Conservation (phyloP, 208 protist genomes). For the Leishmania lainsoni region DNA sequence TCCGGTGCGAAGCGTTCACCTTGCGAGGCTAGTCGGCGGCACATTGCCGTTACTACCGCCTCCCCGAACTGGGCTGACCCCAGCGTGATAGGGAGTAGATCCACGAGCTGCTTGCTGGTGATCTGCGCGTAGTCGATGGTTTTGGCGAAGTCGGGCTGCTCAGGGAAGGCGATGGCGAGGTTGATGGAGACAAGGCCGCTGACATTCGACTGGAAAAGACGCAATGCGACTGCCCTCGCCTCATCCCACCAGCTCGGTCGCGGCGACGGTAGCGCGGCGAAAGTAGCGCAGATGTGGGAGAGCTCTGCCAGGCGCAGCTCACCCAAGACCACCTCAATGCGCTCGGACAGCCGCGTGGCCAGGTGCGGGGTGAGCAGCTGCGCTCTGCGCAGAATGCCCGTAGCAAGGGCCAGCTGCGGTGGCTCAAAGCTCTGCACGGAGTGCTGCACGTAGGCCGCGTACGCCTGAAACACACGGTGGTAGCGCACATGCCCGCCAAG, state of each 20-base stretch:
- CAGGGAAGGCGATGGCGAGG: conserved; percentile 76
- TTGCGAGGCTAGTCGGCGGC: conserved; percentile 40
- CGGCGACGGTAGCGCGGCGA: conserved; percentile 47
- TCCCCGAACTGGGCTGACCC: conserved; percentile 35
- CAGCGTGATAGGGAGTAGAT: conserved; percentile 56
- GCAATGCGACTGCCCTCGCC: conserved; percentile 67
- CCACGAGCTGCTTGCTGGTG: conserved; percentile 67
- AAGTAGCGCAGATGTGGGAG: conserved; percentile 83
- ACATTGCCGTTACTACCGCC: conserved; percentile 46
- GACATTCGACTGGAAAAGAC: conserved; percentile 37
- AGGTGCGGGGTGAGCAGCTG: conserved; percentile 66
- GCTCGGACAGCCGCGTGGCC: conserved; percentile 46
- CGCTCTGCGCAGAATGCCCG: conserved; percentile 79
- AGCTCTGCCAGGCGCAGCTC: conserved; percentile 82
- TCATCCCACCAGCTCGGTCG: conserved; percentile 72
- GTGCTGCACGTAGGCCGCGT: conserved; percentile 55
- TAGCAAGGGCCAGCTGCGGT: conserved; percentile 76
- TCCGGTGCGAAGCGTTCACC: conserved; percentile 66
- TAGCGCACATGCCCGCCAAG: conserved; percentile 70
- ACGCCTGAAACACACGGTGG: conserved; percentile 60
- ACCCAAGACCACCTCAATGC: conserved; percentile 72
- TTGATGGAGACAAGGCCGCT: conserved; percentile 52
- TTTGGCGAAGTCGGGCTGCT: conserved; percentile 46
- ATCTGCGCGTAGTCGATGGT: conserved; percentile 66
- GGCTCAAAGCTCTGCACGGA: conserved; percentile 60